phyloP scores from a whole-genome alignment of 129 eudicot genomes.

The Saposhnikovia divaricata region DNA sequence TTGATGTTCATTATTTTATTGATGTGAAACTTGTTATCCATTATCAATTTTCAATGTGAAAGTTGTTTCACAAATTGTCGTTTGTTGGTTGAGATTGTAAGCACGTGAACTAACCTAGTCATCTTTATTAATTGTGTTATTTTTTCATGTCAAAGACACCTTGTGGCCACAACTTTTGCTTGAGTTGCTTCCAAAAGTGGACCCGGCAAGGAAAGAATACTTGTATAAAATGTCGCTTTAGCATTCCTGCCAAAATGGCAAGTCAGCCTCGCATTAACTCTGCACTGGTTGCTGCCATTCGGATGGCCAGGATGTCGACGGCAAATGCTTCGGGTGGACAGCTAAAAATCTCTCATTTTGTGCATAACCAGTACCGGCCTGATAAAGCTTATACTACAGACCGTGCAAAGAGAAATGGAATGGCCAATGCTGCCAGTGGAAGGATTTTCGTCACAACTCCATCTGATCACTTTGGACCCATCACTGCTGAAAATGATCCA shows the following conservation, averaged over 20 bases:
- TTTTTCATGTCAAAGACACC: constrained; percentile 38
- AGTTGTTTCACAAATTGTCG: background rate
- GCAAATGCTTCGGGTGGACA: constrained; percentile 15
- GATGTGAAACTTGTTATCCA: background rate
- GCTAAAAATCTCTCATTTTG: constrained; percentile 18
- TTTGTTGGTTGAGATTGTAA: background rate
- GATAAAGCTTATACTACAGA: constrained; percentile 50
- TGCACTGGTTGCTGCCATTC: constrained; percentile 39
- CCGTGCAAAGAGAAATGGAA: constrained; percentile 47
- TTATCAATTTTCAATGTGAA: background rate
- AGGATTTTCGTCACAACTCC: constrained; percentile 57
- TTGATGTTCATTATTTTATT: background rate
- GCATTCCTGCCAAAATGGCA: constrained; percentile 40
- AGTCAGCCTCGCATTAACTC: constrained; percentile 42
- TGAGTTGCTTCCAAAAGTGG: constrained; percentile 63
- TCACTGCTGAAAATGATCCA: constrained; percentile 54
- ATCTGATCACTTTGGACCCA: constrained; percentile 56
- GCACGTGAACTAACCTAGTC: background rate
- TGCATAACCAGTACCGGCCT: constrained; percentile 44
- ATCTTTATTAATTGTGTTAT: background rate
- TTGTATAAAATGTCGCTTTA: constrained; percentile 47
- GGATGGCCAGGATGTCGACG: constrained; percentile 35
- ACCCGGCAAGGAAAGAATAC: constrained; percentile 35
- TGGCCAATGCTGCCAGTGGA: constrained; percentile 70
- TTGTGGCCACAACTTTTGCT: constrained; percentile 72